Base-by-base conservation (phyloP, 306 rosid species). In the Alnus rubra region DNA sequence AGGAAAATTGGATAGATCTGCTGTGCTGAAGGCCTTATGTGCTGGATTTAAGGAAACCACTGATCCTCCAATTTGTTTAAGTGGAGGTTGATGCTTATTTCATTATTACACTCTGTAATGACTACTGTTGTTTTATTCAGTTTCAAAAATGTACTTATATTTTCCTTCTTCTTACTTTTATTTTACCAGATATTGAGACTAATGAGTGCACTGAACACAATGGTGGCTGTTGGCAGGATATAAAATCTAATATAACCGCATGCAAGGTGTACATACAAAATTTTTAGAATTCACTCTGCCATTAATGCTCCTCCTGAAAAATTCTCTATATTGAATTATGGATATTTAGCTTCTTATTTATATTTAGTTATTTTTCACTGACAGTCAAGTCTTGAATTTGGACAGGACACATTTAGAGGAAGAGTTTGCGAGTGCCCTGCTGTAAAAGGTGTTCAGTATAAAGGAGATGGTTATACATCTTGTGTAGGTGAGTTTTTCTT, bases 321-420 rank as follows among this genome's bases (percentile, higher is more conserved):
- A 4, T 35, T 75, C 69, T 63, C 11, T 35, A 11, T 69, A 19
- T 78, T 1, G 47, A 30, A 63, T 78, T 37, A 28, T 47, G 4
- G 56, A 59, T 30, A 75, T 9, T 16, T 52, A 15, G 69, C 70
- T 77, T 48, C 59, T 37, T 74, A 30, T 18, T 59, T 72, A 42
- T 74, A n/a, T 37, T 51, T 76, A 45, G 60, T 73, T 19, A 67
- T 42, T 59, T 73, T 76, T 31, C 73, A 31, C 39, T 79, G 10
- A 79, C 23, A 23, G 39, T 11, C 70, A 60, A 73, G 74, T 37
- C 45, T 10, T 62, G 45, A 10, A n/a, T 65, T 33, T 45, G 78
- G 81, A 76, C 92, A 95, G 99, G 99, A 95, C 77, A 95, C 99
- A 47, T 95, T 91, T 71, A 80, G 99, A 84, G 99, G 98, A 85